Evolutionary conservation across 179 eudicot species (phyloP), one percentile per base, ranked within the genome.

Genomic region (Spergularia azorica): DNA sequence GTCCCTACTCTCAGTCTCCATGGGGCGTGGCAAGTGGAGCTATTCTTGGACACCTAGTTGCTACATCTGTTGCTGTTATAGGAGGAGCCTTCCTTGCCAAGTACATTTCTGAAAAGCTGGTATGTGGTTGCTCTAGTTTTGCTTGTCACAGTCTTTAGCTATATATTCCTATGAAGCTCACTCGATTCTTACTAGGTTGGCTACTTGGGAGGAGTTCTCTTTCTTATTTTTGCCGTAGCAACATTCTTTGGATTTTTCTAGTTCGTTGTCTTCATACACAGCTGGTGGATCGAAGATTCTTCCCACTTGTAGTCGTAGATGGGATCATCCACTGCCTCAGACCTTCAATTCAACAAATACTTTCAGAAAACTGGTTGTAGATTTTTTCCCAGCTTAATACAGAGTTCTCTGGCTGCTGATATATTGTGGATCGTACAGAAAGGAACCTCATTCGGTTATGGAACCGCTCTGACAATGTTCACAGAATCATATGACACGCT

Each of bases 11-110:
- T 60, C 80, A 95, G 98, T 90, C 97, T 74, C 97, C 98, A 60
- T 93, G 92, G 97, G 97, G 98, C 38, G 98, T 95, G 21, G 97
- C 97, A 60, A 90, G 97, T 72, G 98, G 98, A 78, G 98, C 98
- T 79, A 88, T 93, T 77, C 80, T 79, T 32, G 98, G 98, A 17
- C 98, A 95, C 77, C 83, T 95, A 65, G 81, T 86, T 57, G 98
- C 98, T 70, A 95, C 98, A 61, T 84, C 81, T 3, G 69, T 93
- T 5, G 97, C 98, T 18, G 81, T 91, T 82, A 76, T 93, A 11
- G 98, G 98, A 64, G 98, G 98, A 76, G 90, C 92, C 56, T 83
- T 95, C 84, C 95, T 95, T 13, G 96, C 98, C 54, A 90, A 88
- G 38, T 93, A 90, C 87, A 95, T 95, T 57, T 95, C 98, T 48